These are phyloP conservation scores for Volvox carteri DNA, from an alignment of 163 green algal species.

Conservation along the genomic window DNA sequence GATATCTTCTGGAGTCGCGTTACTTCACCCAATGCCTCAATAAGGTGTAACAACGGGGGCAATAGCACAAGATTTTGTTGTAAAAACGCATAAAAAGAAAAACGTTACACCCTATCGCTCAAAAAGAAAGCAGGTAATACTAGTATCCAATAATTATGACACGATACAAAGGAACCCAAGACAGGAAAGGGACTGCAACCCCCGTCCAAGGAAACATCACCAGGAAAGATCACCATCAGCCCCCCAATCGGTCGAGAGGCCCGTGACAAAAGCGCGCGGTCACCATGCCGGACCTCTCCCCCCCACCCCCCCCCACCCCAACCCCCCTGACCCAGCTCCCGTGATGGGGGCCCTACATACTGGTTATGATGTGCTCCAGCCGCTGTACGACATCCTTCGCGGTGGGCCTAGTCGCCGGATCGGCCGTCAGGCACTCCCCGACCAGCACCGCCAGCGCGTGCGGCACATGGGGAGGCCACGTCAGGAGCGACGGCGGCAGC, in stretches of 20 bases:
- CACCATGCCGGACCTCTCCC: not conserved
- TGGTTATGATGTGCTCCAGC: constrained; percentile 22
- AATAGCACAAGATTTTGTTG: too few relatives aligned
- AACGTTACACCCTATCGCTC: too few relatives aligned
- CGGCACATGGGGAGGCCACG: constrained; percentile 39
- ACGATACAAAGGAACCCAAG: too few relatives aligned
- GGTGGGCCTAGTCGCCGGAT: constrained; percentile 6
- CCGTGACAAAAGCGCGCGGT: too few relatives aligned
- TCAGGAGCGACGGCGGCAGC: constrained; percentile 22
- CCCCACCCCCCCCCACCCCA: not conserved
- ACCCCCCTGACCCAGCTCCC: not conserved
- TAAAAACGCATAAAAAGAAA: too few relatives aligned
- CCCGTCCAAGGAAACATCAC: not conserved
- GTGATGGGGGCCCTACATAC: not conserved
- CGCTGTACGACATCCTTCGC: not conserved
- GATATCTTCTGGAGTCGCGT: too few relatives aligned
- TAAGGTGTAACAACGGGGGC: too few relatives aligned
- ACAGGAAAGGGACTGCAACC: not conserved
- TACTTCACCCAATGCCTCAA: too few relatives aligned
- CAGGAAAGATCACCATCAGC: not conserved
- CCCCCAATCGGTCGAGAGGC: too few relatives aligned
- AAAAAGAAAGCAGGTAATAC: too few relatives aligned
- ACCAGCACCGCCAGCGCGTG: constrained; percentile 56
- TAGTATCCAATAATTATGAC: too few relatives aligned
- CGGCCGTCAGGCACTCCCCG: constrained; percentile 22